Percentiles rank a stretch among this genome's conserved stretches.
These are phyloP conservation scores for Melampsora americana DNA, from an alignment of 1,284 basidiomycete species.

Conservation along the genomic window DNA sequence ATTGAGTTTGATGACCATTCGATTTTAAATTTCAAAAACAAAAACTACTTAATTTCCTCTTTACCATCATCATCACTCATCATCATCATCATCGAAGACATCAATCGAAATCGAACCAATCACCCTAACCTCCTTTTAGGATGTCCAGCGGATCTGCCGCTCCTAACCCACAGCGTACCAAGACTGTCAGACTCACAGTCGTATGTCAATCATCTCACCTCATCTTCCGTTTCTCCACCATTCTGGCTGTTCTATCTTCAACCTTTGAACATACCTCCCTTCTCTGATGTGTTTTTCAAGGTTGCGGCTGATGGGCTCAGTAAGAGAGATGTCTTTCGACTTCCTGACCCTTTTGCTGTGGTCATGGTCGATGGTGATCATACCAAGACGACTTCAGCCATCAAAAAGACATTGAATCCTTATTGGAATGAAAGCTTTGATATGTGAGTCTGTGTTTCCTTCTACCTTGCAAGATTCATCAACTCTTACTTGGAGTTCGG, in stretches of 20 bases:
- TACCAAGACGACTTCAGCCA: constrained; percentile 83
- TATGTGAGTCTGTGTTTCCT: constrained; percentile 63
- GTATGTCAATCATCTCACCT: constrained; percentile 46
- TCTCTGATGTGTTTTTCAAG: constrained; percentile 10
- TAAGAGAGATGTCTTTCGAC: constrained; percentile 83
- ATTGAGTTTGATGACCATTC: too few species aligned
- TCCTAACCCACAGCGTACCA: constrained; percentile 48
- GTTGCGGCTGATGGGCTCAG: constrained; percentile 83
- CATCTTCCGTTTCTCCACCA: constrained; percentile 10
- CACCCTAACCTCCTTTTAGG: not conserved
- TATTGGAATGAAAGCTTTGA: constrained; percentile 94
- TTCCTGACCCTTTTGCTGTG: constrained; percentile 90
- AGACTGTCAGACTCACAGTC: constrained; percentile 53
- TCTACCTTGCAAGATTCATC: constrained; percentile 89
- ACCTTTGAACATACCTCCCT: not conserved
- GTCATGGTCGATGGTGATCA: constrained; percentile 92
- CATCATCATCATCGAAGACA: too few species aligned
- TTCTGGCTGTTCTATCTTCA: constrained; percentile 1
- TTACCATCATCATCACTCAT: too few species aligned
- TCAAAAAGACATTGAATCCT: constrained; percentile 83
- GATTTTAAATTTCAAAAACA: too few species aligned
- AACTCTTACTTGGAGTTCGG: constrained; percentile 62
- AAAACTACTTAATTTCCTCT: too few species aligned
- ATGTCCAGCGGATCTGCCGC: constrained; percentile 47
- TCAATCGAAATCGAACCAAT: too few species aligned